phyloP scores from a whole-genome alignment of 1,284 basidiomycete species.

The Moesziomyces antarcticus region DNA sequence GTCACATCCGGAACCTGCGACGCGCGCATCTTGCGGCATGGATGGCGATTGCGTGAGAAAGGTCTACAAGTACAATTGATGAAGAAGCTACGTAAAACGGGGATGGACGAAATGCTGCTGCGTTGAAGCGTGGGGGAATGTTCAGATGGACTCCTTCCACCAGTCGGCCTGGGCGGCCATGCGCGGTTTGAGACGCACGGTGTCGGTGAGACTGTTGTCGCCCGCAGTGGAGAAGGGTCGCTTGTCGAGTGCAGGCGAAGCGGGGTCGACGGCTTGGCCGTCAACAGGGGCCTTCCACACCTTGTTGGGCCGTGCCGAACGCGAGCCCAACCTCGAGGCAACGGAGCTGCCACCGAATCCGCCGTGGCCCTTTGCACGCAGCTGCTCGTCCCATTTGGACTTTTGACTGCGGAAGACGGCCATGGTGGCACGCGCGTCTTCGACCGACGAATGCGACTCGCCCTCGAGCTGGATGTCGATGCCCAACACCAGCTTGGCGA shows the following conservation, averaged over 20 bases:
- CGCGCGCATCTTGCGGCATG: too few relatives aligned
- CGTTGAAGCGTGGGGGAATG: background rate
- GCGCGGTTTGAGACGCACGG: slow-evolving; percentile 28
- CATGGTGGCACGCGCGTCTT: slow-evolving; percentile 95
- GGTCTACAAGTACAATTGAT: slow-evolving; percentile 21
- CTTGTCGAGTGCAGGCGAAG: slow-evolving; percentile 31
- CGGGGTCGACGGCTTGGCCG: slow-evolving; percentile 21
- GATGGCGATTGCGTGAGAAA: background rate
- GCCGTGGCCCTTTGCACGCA: slow-evolving; percentile 23
- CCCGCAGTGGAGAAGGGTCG: slow-evolving; percentile 8
- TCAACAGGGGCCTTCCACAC: slow-evolving; percentile 32
- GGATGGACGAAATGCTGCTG: background rate
- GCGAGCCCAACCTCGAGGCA: slow-evolving; percentile 5
- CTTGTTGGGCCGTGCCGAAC: slow-evolving; percentile 15
- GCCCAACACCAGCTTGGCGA: slow-evolving; percentile 83
- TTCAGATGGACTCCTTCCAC: slow-evolving; percentile 47
- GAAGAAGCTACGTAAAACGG: slow-evolving; percentile 9
- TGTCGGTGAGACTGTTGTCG: slow-evolving; percentile 14
- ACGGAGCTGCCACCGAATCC: background rate
- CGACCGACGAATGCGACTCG: slow-evolving; percentile 68
- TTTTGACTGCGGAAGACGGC: slow-evolving; percentile 89
- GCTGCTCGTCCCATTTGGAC: slow-evolving; percentile 78
- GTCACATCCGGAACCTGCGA: too few relatives aligned
- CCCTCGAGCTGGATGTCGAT: slow-evolving; percentile 79
- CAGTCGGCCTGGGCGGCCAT: slow-evolving; percentile 43